A percentile compares a stretch with the other conserved stretches of the same genome.
phyloP scores from a whole-genome alignment of 306 rosid genomes.

The Prunus mume region DNA sequence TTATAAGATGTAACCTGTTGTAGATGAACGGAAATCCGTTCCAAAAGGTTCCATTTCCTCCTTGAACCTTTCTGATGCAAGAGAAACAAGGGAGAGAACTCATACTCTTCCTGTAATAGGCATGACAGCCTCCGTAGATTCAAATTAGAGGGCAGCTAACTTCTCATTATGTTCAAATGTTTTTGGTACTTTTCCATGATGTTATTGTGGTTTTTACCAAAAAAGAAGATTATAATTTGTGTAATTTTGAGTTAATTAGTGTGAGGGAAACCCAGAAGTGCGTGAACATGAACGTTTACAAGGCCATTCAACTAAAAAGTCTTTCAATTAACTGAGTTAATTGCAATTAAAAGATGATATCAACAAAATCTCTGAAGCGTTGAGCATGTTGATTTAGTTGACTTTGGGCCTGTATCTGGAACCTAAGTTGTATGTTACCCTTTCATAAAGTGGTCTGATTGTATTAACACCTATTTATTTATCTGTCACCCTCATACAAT shows the following conservation, averaged over 20 bases:
- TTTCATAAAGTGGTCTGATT: background rate
- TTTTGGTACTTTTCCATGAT: background rate
- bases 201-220: background rate
- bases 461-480: background rate
- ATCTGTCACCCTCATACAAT: no score
- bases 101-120: no score
- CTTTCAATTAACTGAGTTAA: background rate
- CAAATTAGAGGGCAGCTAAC: no score
- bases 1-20: background rate
- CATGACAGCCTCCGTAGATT: no score
- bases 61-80: background rate
- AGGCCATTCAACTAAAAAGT: background rate
- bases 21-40: background rate
- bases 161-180: no score
- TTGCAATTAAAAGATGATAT: background rate
- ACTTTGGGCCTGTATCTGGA: background rate
- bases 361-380: background rate
- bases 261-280: background rate
- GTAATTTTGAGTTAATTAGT: background rate
- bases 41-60: background rate
- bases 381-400: background rate
- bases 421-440: background rate
- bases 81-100: background rate
- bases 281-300: background rate
- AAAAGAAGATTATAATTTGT: background rate